Evolutionary conservation across 1,284 basidiomycete species (phyloP), one percentile per base, ranked within the genome.

Genomic region (Anthracocystis walkeri): DNA sequence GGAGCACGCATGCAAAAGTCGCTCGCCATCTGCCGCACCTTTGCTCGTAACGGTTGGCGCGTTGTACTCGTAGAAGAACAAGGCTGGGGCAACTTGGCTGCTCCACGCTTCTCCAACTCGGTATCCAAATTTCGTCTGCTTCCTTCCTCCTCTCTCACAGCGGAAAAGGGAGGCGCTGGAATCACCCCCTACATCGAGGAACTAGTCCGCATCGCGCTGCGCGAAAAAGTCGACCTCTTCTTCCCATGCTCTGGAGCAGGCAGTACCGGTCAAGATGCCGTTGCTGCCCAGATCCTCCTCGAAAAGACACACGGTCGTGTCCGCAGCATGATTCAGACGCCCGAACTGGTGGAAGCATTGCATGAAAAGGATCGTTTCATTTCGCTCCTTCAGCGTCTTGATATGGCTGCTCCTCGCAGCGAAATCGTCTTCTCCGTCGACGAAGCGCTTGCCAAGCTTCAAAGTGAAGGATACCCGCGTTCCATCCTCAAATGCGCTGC

Each of bases 1-100:
- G 87, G 87, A 31, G 86, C 86, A 20, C 76, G 86, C n/a, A 87
- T 86, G 84, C 82, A 85, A 25, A 87, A 87, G 61, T 83, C 86
- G 23, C 78, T 87, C 58, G 82, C 80, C 81, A 77, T 87, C 38
- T 85, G 84, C n/a, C 72, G 87, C 29, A 85, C 86, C 0, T 85
- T 87, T 64, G 84, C 84, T 27, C 77, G 84, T 49, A 84, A 85
- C 33, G 87, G 87, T n/a, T 87, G 84, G 80, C 77, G 79, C n/a
- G 86, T 87, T 2, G 83, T 87, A 7, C 82, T 86, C 7, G 86
- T 86, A 14, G 87, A 87, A 58, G 86, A 87, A 73, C 70, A 71
- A 35, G 84, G 83, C 5, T 87, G 86, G 86, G 85, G 86, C 27
- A 82, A 84, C 18, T 71, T 84, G 4, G 86, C 86, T 48, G 85